Percentiles rank a stretch among this genome's conserved stretches.
Evolutionary conservation across 768 basidiomycete species (phyloP).

Genomic region (Trametes meyenii): DNA sequence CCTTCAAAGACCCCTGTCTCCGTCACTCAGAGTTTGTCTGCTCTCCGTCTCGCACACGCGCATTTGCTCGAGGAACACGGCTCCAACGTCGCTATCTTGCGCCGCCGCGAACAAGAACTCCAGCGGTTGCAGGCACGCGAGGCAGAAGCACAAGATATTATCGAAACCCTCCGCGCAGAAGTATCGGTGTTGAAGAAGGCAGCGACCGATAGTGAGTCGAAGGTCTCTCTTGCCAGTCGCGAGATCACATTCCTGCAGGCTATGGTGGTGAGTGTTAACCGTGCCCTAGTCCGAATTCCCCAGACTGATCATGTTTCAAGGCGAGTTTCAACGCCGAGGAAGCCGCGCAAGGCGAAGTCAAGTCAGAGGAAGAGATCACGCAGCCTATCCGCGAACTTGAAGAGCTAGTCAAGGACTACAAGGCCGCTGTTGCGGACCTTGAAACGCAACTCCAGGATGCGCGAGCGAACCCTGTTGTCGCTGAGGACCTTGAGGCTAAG

Average conservation of each 20-base stretch:
- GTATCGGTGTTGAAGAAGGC: slow-evolving; percentile 45
- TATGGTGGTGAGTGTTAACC: slow-evolving; percentile 53
- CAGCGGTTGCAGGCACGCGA: slow-evolving; percentile 41
- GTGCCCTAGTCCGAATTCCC: neutral
- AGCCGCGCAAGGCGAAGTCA: slow-evolving; percentile 34
- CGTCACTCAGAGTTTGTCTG: slow-evolving; percentile 58
- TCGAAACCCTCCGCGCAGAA: slow-evolving; percentile 41
- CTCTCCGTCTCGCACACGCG: slow-evolving; percentile 64
- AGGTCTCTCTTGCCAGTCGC: slow-evolving; percentile 49
- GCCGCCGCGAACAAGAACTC: slow-evolving; percentile 56
- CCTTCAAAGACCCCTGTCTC: slow-evolving; percentile 54
- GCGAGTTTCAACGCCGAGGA: slow-evolving; percentile 69
- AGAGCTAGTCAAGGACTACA: slow-evolving; percentile 56
- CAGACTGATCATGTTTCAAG: slow-evolving; percentile 33
- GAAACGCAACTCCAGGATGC: slow-evolving; percentile 51
- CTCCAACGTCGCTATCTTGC: slow-evolving; percentile 53
- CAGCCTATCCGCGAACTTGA: slow-evolving; percentile 59
- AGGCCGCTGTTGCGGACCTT: slow-evolving; percentile 48
- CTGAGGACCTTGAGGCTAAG: slow-evolving; percentile 25
- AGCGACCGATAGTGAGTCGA: slow-evolving; percentile 41
- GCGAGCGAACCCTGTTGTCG: slow-evolving; percentile 36
- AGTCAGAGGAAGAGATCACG: slow-evolving; percentile 41
- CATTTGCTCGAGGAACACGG: slow-evolving; percentile 71
- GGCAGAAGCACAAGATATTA: slow-evolving; percentile 10
- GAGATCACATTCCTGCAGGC: slow-evolving; percentile 71